phyloP scores from a whole-genome alignment of 768 basidiomycete genomes.

The Guyanaporus albipodus region DNA sequence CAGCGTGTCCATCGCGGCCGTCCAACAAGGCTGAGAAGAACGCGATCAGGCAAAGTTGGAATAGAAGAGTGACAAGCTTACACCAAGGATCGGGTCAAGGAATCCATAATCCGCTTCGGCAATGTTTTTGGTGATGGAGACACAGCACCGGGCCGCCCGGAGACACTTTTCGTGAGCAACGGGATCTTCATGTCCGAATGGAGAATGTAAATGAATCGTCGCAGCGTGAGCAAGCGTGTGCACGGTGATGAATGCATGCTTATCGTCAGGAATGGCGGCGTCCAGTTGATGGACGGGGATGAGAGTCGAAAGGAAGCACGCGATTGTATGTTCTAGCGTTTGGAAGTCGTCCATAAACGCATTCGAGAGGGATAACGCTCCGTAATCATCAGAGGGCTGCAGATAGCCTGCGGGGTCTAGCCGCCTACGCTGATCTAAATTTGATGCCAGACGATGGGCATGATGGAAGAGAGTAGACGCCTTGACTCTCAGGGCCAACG shows the following conservation, averaged over 20 bases:
- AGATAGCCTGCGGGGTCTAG: constrained; percentile 16
- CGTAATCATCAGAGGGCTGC: constrained; percentile 20
- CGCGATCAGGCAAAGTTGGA: constrained; percentile 4
- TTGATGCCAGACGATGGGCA: constrained; percentile 56
- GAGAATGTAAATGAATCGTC: constrained; percentile 60
- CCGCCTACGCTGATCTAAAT: constrained; percentile 56
- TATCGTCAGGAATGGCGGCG: constrained; percentile 51
- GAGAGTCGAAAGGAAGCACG: constrained; percentile 58
- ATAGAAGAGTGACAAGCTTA: constrained; percentile 34
- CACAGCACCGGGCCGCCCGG: constrained; percentile 56
- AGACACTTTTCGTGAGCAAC: constrained; percentile 64
- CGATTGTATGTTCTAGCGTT: constrained; percentile 58
- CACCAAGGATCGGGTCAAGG: constrained; percentile 76
- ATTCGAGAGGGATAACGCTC: constrained; percentile 44
- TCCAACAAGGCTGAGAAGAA: constrained; percentile 62
- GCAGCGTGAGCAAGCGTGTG: constrained; percentile 68
- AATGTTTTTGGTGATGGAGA: constrained; percentile 58
- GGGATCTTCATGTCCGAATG: constrained; percentile 56
- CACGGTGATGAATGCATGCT: constrained; percentile 52
- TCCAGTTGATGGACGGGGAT: constrained; percentile 64
- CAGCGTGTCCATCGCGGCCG: constrained; percentile 60
- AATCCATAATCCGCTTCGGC: constrained; percentile 62
- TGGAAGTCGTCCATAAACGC: constrained; percentile 56
- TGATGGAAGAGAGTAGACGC: constrained; percentile 72
- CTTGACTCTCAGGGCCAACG: constrained; percentile 64